Base-by-base conservation (phyloP, 1,139 yeast species). In the Wickerhamiella pararugosa region DNA sequence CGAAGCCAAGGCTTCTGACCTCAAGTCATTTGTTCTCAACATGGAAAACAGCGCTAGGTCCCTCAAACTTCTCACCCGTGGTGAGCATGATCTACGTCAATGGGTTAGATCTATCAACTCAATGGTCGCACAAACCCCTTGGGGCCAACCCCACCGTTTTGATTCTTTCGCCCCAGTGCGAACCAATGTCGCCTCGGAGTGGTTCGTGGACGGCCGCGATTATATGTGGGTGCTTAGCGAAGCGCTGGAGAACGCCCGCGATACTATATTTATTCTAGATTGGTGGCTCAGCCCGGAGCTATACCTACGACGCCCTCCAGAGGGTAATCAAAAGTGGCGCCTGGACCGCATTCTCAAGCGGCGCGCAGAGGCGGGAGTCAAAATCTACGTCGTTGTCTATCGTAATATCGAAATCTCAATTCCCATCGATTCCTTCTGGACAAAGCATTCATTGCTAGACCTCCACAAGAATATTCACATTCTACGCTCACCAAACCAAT, bases 211-310 rank as follows among this genome's bases (percentile, higher is more conserved):
- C 62, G 98, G 83, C 35, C 57, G 97, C 55, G 98, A 92, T 60
- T 83, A 92, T 60, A 81, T 84, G 63, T 92, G 97, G 97, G 93
- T 96, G 1, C 76, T 87, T 5, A 82, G 94, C 35, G 76, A 86
- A 5, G 98, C 97, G 0, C 66, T 90, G 47, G 87, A 80, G 52
- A 78, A 83, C 83, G 98, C 99, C 1, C 78, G 78, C 53, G 98
- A 90, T 64, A 92, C 82, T 1, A 80, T 92, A 36, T 92, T 79
- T 58, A 84, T 92, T 43, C 97, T 90, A 58, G 99, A 90, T 58
- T 92, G 99, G 99, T 92, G 98, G 98, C 66, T 92, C 29, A 75
- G 92, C 7, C 99, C 99, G 0, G 98, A 92, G 58, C 59, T 90
- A 7, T 90, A 92, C 54, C 65, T 92, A 63, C 73, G 98, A 49